A percentile compares a stretch with the other conserved stretches of the same genome.
These are phyloP conservation scores for Phytopythium kandeliae DNA, from an alignment of 352 stramenopile genomes.

Conservation along the genomic window DNA sequence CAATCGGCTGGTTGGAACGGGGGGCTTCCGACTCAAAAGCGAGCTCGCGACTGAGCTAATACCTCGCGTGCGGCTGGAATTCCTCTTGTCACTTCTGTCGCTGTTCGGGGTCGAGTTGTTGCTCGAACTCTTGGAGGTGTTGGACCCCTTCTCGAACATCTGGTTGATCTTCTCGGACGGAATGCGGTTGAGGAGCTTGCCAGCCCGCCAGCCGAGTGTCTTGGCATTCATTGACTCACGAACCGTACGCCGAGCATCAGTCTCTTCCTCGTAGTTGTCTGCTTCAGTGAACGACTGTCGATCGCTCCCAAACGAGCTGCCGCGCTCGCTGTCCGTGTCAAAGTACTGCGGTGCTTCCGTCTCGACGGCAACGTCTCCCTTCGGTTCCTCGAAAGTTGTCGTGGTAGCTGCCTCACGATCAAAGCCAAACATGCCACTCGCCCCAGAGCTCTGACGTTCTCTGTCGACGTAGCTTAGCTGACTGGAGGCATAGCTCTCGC, in stretches of 20 bases:
- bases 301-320: conserved; percentile 27
- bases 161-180: conserved; percentile 12
- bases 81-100: conserved; percentile 20
- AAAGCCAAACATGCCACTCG: conserved; percentile 10
- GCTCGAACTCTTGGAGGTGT: conserved; percentile 24
- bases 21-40: conserved; percentile 24
- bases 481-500: conserved; percentile 25
- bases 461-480: conserved; percentile 13
- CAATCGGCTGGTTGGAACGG: conserved; percentile 9
- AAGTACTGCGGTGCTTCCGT: conserved; percentile 31
- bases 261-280: conserved; percentile 13
- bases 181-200: conserved; percentile 35
- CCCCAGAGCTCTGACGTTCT: conserved; percentile 16
- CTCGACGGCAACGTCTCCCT: neutral
- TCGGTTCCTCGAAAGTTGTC: neutral
- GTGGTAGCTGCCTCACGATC: neutral
- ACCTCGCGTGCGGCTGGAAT: conserved; percentile 12
- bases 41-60: conserved; percentile 19
- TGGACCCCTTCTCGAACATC: conserved; percentile 28
- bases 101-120: conserved; percentile 24
- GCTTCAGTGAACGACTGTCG: conserved; percentile 14
- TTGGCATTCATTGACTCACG: conserved; percentile 9
- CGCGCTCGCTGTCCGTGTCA: conserved; percentile 43
- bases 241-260: conserved; percentile 1
- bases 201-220: conserved; percentile 29